phyloP scores from a whole-genome alignment of 148 eudicot genomes.

The Amaranthus palmeri region DNA sequence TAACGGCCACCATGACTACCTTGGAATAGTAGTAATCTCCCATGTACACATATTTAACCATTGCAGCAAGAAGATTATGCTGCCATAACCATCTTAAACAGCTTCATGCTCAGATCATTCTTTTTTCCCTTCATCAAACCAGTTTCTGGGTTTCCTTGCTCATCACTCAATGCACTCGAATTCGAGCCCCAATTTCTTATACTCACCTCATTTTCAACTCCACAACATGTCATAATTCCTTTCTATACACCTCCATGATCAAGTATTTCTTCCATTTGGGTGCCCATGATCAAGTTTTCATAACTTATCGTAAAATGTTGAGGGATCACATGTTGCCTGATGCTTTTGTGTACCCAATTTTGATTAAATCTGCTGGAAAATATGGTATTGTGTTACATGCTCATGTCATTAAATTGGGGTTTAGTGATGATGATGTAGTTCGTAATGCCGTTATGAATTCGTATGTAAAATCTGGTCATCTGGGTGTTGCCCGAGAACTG shows the following conservation, averaged over 20 bases:
- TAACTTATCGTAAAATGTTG: slow-evolving; percentile 35
- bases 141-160: slow-evolving; percentile 45
- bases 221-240: slow-evolving; percentile 20
- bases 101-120: slow-evolving; percentile 45
- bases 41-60: slow-evolving; percentile 26
- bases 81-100: slow-evolving; percentile 34
- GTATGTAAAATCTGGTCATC: slow-evolving; percentile 45
- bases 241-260: slow-evolving; percentile 44
- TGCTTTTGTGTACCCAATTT: slow-evolving; percentile 42
- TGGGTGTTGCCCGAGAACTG: slow-evolving; percentile 46
- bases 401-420: slow-evolving; percentile 44
- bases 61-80: slow-evolving; percentile 20
- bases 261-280: slow-evolving; percentile 35
- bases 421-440: slow-evolving; percentile 28
- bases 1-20: no score
- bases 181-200: slow-evolving; percentile 40
- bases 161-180: slow-evolving; percentile 46
- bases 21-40: not conserved
- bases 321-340: slow-evolving; percentile 28
- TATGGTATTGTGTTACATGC: slow-evolving; percentile 37
- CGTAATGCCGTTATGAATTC: slow-evolving; percentile 41
- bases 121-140: slow-evolving; percentile 29
- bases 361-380: slow-evolving; percentile 53
- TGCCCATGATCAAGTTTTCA: slow-evolving; percentile 29
- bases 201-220: slow-evolving; percentile 37